These are phyloP conservation scores for Solanum stenotomum DNA, from an alignment of 257 asterid genomes.

Conservation along the genomic window DNA sequence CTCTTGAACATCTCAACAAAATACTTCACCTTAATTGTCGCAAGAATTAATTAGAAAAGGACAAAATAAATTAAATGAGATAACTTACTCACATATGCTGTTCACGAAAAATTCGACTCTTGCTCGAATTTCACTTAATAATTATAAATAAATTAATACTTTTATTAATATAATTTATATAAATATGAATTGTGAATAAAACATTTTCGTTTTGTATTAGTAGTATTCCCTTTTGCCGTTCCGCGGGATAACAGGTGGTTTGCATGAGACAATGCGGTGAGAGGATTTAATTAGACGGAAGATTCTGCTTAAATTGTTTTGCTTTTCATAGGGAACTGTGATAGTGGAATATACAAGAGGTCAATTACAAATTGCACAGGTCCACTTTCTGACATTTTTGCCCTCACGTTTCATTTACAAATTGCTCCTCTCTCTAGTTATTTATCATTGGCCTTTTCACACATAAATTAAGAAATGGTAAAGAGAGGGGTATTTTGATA, in stretches of 20 bases:
- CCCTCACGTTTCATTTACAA: neutral
- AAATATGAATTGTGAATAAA: neutral
- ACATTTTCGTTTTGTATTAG: neutral
- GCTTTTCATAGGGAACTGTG: neutral
- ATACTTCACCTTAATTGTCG: neutral
- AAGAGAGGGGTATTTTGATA: no score
- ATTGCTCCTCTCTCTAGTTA: no score
- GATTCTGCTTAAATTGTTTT: neutral
- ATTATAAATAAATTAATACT: neutral
- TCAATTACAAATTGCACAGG: neutral
- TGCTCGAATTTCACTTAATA: neutral
- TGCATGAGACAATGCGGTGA: slow-evolving; percentile 8
- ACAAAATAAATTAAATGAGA: neutral
- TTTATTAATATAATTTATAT: neutral
- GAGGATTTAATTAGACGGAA: neutral
- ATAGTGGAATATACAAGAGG: slow-evolving; percentile 8
- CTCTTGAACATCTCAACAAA: neutral
- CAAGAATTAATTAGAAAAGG: neutral
- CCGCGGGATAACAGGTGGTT: neutral
- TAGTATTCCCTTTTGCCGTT: neutral
- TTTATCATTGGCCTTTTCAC: no score
- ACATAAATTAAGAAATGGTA: no score
- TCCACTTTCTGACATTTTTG: neutral
- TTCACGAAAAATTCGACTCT: neutral
- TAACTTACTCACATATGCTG: neutral